Evolutionary conservation across 805 yeast genomes (phyloP), one percentile per base, ranked within the genome.

Genomic region (Zygoascus tannicola): DNA sequence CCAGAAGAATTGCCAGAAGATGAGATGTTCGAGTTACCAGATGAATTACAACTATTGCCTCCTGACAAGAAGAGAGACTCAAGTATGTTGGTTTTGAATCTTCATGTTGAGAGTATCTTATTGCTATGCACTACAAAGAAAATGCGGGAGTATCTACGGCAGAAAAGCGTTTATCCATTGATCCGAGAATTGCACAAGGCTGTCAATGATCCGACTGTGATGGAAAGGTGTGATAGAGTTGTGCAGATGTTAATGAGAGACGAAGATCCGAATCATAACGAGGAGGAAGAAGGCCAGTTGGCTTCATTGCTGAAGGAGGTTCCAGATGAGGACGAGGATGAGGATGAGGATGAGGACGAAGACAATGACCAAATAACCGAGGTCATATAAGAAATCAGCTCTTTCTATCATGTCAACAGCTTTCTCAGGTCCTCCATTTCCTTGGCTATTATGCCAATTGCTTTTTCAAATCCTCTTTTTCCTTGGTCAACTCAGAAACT

Each of bases 171-270:
- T 0, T 92, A 92, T 58, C 83, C 95, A 16, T 60, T 92, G 45
- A 70, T 92, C 32, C 80, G 95, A 58, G 97, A 87, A 65, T 68
- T 90, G 43, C 95, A 88, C 56, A 80, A 81, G 38, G 60, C 59
- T 23, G 48, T 59, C 12, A 56, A 59, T 7, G 57, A 73, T 42
- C 73, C 69, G 21, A 68, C 64, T 16, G 71, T 85, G 19, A 69
- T 69, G 36, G 94, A 83, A 36, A 64, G 83, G 36, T 81, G 92
- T 66, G 94, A 86, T 54, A 74, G 92, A 59, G 63, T 84, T 34
- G 98, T 88, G 19, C 90, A 90, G 60, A 75, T 86, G 78, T 70
- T 90, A 50, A 83, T 84, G 92, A 78, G 97, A 69, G 97, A 90
- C 57, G 97, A 88, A 56, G 54, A 46, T 3, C 63, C 62, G n/a